A percentile compares a stretch with the other conserved stretches of the same genome.
Conservation (phyloP, 805 yeast genomes). For the Hemisphaericaspora nanyangensis region DNA sequence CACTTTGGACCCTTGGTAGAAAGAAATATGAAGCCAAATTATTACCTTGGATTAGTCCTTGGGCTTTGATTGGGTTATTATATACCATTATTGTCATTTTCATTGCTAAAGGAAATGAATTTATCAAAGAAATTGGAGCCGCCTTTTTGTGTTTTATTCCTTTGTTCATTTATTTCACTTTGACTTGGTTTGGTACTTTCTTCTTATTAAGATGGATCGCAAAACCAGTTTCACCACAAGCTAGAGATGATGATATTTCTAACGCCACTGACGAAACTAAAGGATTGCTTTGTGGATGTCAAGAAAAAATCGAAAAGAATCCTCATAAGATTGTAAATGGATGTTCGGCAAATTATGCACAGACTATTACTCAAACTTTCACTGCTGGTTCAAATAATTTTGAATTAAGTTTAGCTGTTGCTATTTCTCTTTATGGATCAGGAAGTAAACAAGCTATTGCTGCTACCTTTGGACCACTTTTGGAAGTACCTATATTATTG, state of each 20-base stretch:
- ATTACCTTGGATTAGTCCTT: slow-evolving; percentile 43
- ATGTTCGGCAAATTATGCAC: slow-evolving; percentile 39
- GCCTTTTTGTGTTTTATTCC: slow-evolving; percentile 52
- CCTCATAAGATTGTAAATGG: slow-evolving; percentile 18
- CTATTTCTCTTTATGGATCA: slow-evolving; percentile 49
- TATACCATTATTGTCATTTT: slow-evolving; percentile 51
- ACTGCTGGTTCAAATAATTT: slow-evolving; percentile 59
- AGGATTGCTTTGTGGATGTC: slow-evolving; percentile 40
- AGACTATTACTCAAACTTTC: slow-evolving; percentile 48
- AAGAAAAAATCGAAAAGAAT: slow-evolving; percentile 15
- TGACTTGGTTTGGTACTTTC: slow-evolving; percentile 40
- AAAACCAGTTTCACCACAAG: not conserved
- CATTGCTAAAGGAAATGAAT: slow-evolving; percentile 45
- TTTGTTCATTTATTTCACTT: slow-evolving; percentile 42
- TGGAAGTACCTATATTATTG: slow-evolving; percentile 55
- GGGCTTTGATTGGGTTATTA: slow-evolving; percentile 49
- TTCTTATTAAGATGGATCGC: slow-evolving; percentile 4
- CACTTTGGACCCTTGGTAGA: slow-evolving; percentile 24
- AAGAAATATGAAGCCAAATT: slow-evolving; percentile 24
- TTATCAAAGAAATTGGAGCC: slow-evolving; percentile 44
- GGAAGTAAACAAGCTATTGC: slow-evolving; percentile 53
- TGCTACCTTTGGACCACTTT: slow-evolving; percentile 55
- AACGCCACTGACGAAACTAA: slow-evolving; percentile 11
- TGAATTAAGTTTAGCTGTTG: slow-evolving; percentile 53
- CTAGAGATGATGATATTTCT: not conserved